Conservation (phyloP, 805 yeast genomes). For the Komagataella pastoris region DNA sequence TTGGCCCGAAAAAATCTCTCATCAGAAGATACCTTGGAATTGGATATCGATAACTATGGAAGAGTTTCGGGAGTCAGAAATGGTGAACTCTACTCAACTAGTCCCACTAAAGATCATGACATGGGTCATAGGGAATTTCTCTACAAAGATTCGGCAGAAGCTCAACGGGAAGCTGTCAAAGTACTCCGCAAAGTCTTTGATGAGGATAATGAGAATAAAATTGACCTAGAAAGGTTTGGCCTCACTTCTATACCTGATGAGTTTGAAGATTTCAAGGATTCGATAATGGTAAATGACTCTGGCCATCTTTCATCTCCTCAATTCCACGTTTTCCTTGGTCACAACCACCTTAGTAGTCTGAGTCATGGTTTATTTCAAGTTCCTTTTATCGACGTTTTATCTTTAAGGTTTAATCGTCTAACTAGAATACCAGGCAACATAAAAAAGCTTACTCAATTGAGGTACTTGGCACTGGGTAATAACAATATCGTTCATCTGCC, state of each 20-base stretch:
- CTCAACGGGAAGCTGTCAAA: conserved; percentile 21
- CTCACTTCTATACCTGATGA: conserved; percentile 42
- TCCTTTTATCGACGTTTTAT: conserved; percentile 33
- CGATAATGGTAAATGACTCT: conserved; percentile 24
- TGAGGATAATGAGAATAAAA: conserved; percentile 29
- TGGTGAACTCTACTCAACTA: not conserved
- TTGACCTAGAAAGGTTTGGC: conserved; percentile 33
- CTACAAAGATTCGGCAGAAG: conserved; percentile 8
- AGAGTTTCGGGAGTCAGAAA: conserved; percentile 17
- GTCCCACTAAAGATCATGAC: not conserved
- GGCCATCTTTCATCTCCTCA: conserved; percentile 16
- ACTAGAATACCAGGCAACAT: conserved; percentile 35
- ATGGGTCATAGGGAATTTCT: not conserved
- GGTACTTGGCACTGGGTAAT: conserved; percentile 36
- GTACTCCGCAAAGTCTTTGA: conserved; percentile 27
- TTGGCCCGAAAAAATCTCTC: not conserved
- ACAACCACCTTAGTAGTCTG: conserved; percentile 32
- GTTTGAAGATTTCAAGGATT: conserved; percentile 39
- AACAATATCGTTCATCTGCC: conserved; percentile 41
- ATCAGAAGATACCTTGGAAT: conserved; percentile 1
- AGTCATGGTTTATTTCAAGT: conserved; percentile 39
- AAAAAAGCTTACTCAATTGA: conserved; percentile 23
- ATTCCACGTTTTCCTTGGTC: conserved; percentile 35
- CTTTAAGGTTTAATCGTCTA: conserved; percentile 35
- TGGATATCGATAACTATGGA: conserved; percentile 36